Evolutionary conservation across 805 yeast species (phyloP).

Genomic region (Saturnispora quitensis): DNA sequence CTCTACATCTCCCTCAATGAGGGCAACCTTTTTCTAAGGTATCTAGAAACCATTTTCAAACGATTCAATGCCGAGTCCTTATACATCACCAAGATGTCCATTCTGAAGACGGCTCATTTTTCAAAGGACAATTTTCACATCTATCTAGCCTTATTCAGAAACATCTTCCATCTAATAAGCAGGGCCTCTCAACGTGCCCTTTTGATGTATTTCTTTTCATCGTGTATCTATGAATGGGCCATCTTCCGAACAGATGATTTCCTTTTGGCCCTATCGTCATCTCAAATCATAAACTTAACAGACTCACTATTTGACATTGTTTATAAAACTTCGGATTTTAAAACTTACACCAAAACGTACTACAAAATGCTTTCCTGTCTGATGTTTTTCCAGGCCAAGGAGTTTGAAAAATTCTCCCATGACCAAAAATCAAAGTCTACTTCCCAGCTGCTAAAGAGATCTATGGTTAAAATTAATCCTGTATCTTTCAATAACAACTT

Average conservation of each 20-base stretch:
- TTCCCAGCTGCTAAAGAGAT: slow-evolving; percentile 18
- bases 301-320: slow-evolving; percentile 32
- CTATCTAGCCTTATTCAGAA: slow-evolving; percentile 33
- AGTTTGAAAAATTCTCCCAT: slow-evolving; percentile 21
- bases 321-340: slow-evolving; percentile 23
- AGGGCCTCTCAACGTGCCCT: slow-evolving; percentile 39
- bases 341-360: slow-evolving; percentile 22
- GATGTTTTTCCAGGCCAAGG: slow-evolving; percentile 26
- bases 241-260: slow-evolving; percentile 40
- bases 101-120: slow-evolving; percentile 35
- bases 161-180: slow-evolving; percentile 29
- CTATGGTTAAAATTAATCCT: slow-evolving; percentile 14
- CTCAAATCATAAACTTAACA: slow-evolving; percentile 18
- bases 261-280: slow-evolving; percentile 18
- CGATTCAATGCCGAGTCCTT: slow-evolving; percentile 27
- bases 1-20: slow-evolving; percentile 44
- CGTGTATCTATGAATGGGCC: slow-evolving; percentile 41
- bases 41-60: slow-evolving; percentile 24
- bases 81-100: slow-evolving; percentile 36
- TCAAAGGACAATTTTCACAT: slow-evolving; percentile 29
- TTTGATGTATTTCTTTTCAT: slow-evolving; percentile 37
- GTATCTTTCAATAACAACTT: slow-evolving; percentile 7
- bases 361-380: slow-evolving; percentile 28
- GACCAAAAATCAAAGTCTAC: slow-evolving; percentile 18
- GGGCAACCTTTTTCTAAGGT: slow-evolving; percentile 33